Percentiles rank a stretch among this genome's conserved stretches.
phyloP scores from a whole-genome alignment of 805 yeast genomes.

The Torulaspora franciscae region DNA sequence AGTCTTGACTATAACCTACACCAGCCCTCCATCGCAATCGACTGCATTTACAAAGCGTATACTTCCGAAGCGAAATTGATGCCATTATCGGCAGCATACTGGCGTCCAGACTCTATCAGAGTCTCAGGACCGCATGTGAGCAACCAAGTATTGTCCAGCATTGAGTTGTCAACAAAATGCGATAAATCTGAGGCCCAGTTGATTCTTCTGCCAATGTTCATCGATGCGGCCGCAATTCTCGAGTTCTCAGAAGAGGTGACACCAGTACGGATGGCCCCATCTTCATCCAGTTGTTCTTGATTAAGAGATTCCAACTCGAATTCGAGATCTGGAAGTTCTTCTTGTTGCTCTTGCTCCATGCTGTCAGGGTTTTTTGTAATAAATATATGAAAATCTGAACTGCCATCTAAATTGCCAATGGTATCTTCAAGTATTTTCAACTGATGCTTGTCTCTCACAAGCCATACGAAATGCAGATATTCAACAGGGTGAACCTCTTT shows the following conservation, averaged over 20 bases:
- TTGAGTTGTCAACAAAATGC: slow-evolving; percentile 17
- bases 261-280: slow-evolving; percentile 15
- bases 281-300: slow-evolving; percentile 16
- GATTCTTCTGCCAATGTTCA: slow-evolving; percentile 25
- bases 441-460: slow-evolving; percentile 45
- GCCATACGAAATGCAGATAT: slow-evolving; percentile 50
- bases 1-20: too few species aligned
- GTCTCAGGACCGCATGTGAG: slow-evolving; percentile 32
- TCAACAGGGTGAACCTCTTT: slow-evolving; percentile 11
- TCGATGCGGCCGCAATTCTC: slow-evolving; percentile 14
- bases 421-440: slow-evolving; percentile 38
- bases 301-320: slow-evolving; percentile 17
- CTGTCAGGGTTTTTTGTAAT: slow-evolving; percentile 14
- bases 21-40: too few species aligned
- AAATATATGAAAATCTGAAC: slow-evolving; percentile 15
- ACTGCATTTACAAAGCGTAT: slow-evolving; percentile 13
- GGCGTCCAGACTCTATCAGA: slow-evolving; percentile 20
- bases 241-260: background rate
- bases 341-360: slow-evolving; percentile 4
- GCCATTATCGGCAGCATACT: slow-evolving; percentile 20
- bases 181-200: slow-evolving; percentile 28
- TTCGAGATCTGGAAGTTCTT: slow-evolving; percentile 15
- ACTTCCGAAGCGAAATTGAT: slow-evolving; percentile 23
- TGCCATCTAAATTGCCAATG: slow-evolving; percentile 3
- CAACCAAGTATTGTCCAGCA: slow-evolving; percentile 26